These are phyloP conservation scores for Suillus americanus DNA, from an alignment of 768 basidiomycete genomes.

Conservation along the genomic window DNA sequence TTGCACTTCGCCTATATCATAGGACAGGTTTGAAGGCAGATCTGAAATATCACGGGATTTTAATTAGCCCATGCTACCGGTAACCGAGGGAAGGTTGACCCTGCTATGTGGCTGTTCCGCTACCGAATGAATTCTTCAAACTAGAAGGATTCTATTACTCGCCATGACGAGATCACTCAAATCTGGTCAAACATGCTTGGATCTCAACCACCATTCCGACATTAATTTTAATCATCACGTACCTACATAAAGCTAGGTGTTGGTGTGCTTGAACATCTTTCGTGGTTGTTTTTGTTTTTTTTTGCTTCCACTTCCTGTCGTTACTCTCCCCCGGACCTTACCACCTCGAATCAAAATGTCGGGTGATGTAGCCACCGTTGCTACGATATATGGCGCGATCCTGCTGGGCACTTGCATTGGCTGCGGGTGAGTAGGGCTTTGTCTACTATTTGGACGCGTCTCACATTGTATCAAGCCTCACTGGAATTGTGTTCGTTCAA, in stretches of 20 bases:
- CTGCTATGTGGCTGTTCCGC: neutral
- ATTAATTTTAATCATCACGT: conserved; percentile 35
- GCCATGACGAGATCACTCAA: neutral
- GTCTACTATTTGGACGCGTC: neutral
- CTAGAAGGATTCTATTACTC: conserved; percentile 3
- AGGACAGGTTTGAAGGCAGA: neutral
- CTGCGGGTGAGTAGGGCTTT: conserved; percentile 20
- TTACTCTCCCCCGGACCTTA: conserved; percentile 16
- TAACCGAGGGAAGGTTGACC: neutral
- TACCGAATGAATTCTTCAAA: neutral
- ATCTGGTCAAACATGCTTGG: neutral
- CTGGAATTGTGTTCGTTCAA: conserved; percentile 33
- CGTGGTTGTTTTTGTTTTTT: conserved; percentile 8
- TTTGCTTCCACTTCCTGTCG: conserved; percentile 30
- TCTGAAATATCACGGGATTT: neutral
- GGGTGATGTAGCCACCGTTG: conserved; percentile 32
- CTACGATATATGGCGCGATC: conserved; percentile 32
- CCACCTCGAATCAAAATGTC: conserved; percentile 14
- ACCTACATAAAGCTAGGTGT: conserved; percentile 23
- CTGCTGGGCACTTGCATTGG: conserved; percentile 31
- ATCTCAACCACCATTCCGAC: conserved; percentile 14
- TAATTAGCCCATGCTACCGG: too few relatives aligned
- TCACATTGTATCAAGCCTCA: conserved; percentile 22
- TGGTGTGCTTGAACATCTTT: neutral
- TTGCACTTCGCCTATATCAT: neutral